These are phyloP conservation scores for Auxenochlorella protothecoides DNA, from an alignment of 139 green algal species.

Conservation along the genomic window DNA sequence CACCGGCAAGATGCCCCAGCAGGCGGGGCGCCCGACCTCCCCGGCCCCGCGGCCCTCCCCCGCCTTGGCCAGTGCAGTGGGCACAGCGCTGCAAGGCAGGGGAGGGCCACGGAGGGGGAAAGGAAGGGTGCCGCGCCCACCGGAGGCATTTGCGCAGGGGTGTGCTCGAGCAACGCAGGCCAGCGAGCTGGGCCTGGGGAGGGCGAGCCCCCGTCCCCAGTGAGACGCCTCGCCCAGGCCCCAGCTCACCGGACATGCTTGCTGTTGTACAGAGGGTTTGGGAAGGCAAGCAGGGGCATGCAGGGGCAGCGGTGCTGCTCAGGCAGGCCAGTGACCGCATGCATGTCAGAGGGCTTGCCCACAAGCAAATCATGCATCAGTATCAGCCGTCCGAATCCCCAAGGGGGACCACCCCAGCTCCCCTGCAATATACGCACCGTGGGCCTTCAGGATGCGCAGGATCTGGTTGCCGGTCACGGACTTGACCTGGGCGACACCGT, in stretches of 20 bases:
- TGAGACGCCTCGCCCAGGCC: too few species aligned
- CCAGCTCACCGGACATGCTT: neutral
- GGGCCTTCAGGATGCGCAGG: constrained; percentile 92
- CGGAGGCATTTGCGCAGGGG: constrained; percentile 12
- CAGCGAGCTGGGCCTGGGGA: constrained; percentile 7
- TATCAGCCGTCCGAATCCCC: too few species aligned
- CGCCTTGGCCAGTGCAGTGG: too few species aligned
- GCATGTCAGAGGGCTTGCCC: neutral
- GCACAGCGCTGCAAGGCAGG: too few species aligned
- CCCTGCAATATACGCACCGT: constrained; percentile 13
- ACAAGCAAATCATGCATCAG: too few species aligned
- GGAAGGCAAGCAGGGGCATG: neutral
- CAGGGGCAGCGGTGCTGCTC: neutral
- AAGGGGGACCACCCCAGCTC: too few species aligned
- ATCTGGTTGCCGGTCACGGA: constrained; percentile 91
- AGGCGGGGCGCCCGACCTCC: neutral
- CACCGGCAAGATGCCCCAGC: constrained; percentile 20
- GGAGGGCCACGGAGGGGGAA: neutral
- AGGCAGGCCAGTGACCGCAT: neutral
- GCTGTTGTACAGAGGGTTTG: constrained; percentile 7
- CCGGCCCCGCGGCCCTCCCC: too few species aligned
- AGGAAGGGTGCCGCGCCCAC: neutral
- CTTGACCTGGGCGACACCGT: constrained; percentile 85
- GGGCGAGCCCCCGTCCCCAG: neutral
- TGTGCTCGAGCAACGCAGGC: constrained; percentile 21